Evolutionary conservation across 148 eudicot genomes (phyloP), one percentile per base, ranked within the genome.

Genomic region (Tetragonia tetragonoides): DNA sequence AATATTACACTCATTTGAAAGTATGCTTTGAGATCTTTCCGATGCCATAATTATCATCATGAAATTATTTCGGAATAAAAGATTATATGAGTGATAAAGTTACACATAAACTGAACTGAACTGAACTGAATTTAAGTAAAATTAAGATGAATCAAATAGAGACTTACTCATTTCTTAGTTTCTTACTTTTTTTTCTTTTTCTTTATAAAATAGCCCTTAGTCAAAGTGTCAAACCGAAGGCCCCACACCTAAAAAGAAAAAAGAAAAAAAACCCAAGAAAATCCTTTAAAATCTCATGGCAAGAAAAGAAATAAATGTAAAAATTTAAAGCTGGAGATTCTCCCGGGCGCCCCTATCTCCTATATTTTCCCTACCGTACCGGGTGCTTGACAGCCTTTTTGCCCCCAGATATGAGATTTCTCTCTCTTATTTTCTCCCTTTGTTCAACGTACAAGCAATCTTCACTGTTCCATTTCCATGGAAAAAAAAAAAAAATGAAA

Each of bases 401-500:
- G 9, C 51, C 51, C 51, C 11, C 11, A 7, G 7, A 7, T 9
- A n/a, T n/a, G n/a, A n/a, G n/a, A n/a, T n/a, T 37, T 21, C 56
- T 46, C 54, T 68, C 37, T 46, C 11, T 66, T 23, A 39, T 47
- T 66, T 7, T 37, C 20, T 37, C 23, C 3, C 12, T 49, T 14
- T 49, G 12, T 49, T 10, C 14, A 10, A 44, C 9, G 34, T 10
- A 49, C 53, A 9, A 49, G 16, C n/a, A 39, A 59, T 44, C 74
- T 61, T 68, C 51, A 72, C 69, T 63, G 49, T 70, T 78, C 57
- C 47, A 47, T 78, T 59, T 46, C 77, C 63, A 39, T 53, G 7
- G 61, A 51, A 42, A 47, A 3, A 12, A 12, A 51, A 42, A 47
- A 3, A 12, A 12, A 47, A 54, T 61, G 7, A 60, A 54, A 53